Percentiles rank a stretch among this genome's conserved stretches.
These are phyloP conservation scores for Karstenula rhodostoma DNA, from an alignment of 2,329 filamentous ascomycete species.

Conservation along the genomic window DNA sequence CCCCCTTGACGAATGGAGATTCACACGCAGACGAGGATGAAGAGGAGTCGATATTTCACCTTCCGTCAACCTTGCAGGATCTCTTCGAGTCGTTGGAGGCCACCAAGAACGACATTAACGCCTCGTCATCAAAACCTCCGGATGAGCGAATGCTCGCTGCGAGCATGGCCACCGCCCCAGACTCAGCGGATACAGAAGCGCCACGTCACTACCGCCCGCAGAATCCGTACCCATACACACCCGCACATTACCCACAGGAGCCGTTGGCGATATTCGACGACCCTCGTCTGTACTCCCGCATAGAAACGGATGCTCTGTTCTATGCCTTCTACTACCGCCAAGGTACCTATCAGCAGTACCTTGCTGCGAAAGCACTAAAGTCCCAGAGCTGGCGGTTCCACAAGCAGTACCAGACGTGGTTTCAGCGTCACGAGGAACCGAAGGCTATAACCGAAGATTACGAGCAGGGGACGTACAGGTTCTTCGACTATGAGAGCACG, in stretches of 20 bases:
- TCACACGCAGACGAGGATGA: conserved; percentile 60
- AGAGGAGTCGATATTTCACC: conserved; percentile 89
- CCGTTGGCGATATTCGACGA: conserved; percentile 93
- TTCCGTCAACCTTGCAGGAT: conserved; percentile 88
- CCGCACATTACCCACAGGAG: conserved; percentile 88
- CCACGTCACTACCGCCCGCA: conserved; percentile 86
- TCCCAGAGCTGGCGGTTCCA: conserved; percentile 99
- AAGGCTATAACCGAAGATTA: conserved; percentile 99
- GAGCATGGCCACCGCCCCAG: conserved; percentile 77
- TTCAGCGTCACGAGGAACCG: conserved; percentile 96
- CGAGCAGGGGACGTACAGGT: conserved; percentile 97
- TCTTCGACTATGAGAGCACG: conserved; percentile 99
- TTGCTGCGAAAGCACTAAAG: conserved; percentile 96
- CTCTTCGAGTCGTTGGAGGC: conserved; percentile 89
- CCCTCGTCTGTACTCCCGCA: conserved; percentile 82
- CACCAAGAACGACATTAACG: conserved; percentile 73
- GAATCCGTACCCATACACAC: conserved; percentile 75
- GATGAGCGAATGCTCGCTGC: conserved; percentile 77
- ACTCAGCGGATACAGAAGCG: conserved; percentile 79
- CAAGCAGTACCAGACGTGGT: conserved; percentile 99
- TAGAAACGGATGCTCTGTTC: conserved; percentile 96
- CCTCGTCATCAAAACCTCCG: conserved; percentile 66
- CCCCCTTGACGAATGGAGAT: conserved; percentile 61
- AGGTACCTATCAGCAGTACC: conserved; percentile 92
- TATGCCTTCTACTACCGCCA: conserved; percentile 99